Conservation (phyloP, 305 asterid genomes). For the Rubia tinctorum region DNA sequence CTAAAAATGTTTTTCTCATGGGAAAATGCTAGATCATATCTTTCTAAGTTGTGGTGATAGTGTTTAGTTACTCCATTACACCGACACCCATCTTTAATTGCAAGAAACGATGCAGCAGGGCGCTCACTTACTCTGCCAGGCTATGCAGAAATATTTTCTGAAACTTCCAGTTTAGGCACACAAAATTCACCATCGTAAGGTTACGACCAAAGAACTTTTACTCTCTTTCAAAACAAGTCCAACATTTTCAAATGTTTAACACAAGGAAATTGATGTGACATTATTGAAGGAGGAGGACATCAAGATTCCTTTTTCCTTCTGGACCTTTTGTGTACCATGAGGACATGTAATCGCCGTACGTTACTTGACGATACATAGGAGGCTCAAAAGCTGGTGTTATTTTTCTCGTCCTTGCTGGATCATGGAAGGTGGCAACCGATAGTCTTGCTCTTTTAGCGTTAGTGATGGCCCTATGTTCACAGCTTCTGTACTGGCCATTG, state of each 20-base stretch:
- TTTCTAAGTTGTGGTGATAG: too few species aligned
- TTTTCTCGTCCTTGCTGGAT: slow-evolving; percentile 64
- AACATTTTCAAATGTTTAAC: neutral
- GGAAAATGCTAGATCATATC: too few species aligned
- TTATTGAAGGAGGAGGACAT: slow-evolving; percentile 55
- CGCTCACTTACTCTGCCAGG: neutral
- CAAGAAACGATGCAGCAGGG: too few species aligned
- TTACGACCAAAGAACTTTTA: neutral
- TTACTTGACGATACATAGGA: slow-evolving; percentile 55
- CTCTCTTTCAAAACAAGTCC: neutral
- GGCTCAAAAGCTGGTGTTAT: slow-evolving; percentile 54
- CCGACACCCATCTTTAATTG: too few species aligned
- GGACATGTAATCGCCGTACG: slow-evolving; percentile 67
- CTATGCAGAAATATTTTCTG: neutral
- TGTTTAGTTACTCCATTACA: too few species aligned
- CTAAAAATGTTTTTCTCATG: too few species aligned
- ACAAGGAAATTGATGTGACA: neutral
- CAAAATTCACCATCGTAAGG: neutral
- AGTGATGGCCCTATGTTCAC: slow-evolving; percentile 77
- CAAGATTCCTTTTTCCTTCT: slow-evolving; percentile 73
- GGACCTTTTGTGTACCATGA: slow-evolving; percentile 96
- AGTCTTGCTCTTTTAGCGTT: slow-evolving; percentile 58
- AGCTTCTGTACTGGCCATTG: slow-evolving; percentile 76
- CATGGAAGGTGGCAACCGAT: slow-evolving; percentile 91
- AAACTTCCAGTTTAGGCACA: neutral